phyloP scores from a whole-genome alignment of 2,329 filamentous ascomycete species.

The Sarocladium brachiariae region DNA sequence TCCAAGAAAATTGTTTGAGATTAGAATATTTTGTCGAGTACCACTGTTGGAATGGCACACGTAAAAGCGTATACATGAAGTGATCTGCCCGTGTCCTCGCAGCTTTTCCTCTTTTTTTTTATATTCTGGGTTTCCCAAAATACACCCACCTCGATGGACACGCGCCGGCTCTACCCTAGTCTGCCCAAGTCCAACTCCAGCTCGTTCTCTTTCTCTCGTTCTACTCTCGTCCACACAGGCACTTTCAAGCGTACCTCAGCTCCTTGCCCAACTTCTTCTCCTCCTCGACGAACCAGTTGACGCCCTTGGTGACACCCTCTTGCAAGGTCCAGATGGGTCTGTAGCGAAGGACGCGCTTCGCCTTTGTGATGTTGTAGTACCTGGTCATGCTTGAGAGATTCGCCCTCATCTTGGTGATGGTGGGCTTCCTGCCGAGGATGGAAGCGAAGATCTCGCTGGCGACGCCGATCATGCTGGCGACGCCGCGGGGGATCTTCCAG shows the following conservation, averaged over 20 bases:
- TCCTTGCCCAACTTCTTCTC: conserved; percentile 28
- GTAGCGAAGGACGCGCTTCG: conserved; percentile 64
- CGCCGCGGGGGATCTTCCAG: conserved; percentile 45
- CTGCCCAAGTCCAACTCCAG: too few species aligned
- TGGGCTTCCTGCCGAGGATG: conserved; percentile 45
- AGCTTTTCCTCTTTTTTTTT: too few species aligned
- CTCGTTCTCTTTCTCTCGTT: neutral
- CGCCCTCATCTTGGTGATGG: conserved; percentile 53
- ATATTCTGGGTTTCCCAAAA: too few species aligned
- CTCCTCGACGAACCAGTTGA: conserved; percentile 48
- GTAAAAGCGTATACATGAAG: conserved; percentile 3
- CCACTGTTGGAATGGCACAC: neutral
- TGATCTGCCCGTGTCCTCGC: neutral
- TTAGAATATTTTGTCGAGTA: neutral
- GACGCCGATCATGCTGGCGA: conserved; percentile 46
- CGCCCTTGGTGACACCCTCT: conserved; percentile 53
- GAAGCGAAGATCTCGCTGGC: conserved; percentile 45
- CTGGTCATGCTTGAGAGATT: conserved; percentile 67
- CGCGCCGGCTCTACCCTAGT: too few species aligned
- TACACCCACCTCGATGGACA: too few species aligned
- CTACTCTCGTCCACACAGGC: neutral
- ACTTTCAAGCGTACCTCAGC: conserved; percentile 1
- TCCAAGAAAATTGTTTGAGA: neutral
- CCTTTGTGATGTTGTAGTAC: conserved; percentile 73
- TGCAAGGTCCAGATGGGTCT: conserved; percentile 58